Evolutionary conservation across 2,329 filamentous ascomycete species (phyloP).

Genomic region (Trichoderma guizhouense): DNA sequence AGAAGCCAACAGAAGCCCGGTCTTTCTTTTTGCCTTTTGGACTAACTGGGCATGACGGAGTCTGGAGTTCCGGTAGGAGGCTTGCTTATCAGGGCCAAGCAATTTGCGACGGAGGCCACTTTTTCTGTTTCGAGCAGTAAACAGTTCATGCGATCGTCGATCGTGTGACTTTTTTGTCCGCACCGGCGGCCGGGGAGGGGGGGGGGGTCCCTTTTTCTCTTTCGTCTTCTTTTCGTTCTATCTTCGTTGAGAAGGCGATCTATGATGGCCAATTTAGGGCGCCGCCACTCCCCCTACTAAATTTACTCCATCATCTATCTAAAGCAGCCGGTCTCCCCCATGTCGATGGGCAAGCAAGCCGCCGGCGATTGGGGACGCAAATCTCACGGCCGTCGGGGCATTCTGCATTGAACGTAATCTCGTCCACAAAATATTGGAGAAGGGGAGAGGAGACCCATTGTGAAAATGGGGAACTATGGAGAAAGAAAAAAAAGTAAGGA

Average conservation of each 20-base stretch:
- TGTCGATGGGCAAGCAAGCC: neutral
- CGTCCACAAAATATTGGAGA: neutral
- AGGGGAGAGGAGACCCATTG: neutral
- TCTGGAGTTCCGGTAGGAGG: neutral
- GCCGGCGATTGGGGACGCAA: neutral
- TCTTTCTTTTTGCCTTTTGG: neutral
- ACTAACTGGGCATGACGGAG: neutral
- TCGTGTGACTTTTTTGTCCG: constrained; percentile 13
- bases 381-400: neutral
- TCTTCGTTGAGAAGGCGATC: neutral
- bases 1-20: neutral
- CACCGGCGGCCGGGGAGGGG: neutral
- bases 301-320: constrained; percentile 1
- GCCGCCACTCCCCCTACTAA: neutral
- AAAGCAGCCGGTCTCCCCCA: neutral
- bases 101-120: constrained; percentile 16
- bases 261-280: constrained; percentile 1
- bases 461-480: neutral
- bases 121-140: constrained; percentile 14
- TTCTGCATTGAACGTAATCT: constrained; percentile 13
- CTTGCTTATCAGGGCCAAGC: neutral
- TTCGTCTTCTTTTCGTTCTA: neutral
- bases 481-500: neutral
- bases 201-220: neutral
- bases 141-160: constrained; percentile 18